A percentile compares a stretch with the other conserved stretches of the same genome.
Conservation (phyloP, 306 rosid genomes). For the Cucumis melo region DNA sequence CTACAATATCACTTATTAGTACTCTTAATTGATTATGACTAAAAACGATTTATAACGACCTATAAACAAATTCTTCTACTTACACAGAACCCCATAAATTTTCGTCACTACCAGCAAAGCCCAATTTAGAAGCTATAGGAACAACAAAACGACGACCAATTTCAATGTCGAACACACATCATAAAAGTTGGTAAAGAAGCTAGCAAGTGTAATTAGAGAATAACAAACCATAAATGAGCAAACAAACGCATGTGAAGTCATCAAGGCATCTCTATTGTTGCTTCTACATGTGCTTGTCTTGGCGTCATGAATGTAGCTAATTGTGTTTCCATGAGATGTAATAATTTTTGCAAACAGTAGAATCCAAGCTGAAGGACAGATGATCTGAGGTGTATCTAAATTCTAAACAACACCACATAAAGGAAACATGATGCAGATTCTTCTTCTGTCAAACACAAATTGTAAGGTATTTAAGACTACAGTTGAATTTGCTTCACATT, state of each 20-base stretch:
- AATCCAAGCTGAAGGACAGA: not conserved
- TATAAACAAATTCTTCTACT: not conserved
- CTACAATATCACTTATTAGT: too few species aligned
- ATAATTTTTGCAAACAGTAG: not conserved
- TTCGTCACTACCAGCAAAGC: not conserved
- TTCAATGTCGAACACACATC: not conserved
- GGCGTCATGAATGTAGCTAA: not conserved
- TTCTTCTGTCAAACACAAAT: not conserved
- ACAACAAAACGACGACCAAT: not conserved
- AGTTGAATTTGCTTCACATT: not conserved
- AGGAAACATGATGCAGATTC: not conserved
- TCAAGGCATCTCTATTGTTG: not conserved
- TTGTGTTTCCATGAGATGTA: not conserved
- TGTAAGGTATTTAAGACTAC: not conserved
- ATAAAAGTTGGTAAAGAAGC: too few species aligned
- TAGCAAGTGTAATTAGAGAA: too few species aligned
- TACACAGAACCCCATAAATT: not conserved
- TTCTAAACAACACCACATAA: not conserved
- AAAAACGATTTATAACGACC: not conserved
- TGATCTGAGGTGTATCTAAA: not conserved
- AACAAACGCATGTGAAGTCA: too few species aligned
- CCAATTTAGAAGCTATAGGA: not conserved
- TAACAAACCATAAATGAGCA: too few species aligned
- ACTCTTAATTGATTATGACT: too few species aligned
- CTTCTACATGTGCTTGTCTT: not conserved